Conservation (phyloP, 1,284 basidiomycete genomes). For the Pascua guehoae region DNA sequence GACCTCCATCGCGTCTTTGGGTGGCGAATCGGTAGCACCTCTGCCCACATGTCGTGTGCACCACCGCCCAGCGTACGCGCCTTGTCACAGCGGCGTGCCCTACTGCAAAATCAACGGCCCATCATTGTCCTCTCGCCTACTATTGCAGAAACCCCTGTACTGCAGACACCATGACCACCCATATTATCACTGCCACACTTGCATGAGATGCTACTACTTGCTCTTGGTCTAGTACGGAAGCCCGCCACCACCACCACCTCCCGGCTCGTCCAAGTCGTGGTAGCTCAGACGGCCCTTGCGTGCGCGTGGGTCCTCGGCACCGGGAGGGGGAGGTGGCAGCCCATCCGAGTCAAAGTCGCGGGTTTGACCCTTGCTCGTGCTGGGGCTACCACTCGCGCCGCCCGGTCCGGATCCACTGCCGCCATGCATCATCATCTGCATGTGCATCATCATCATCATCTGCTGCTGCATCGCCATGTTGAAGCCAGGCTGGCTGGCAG, state of each 20-base stretch:
- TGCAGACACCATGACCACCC: too few relatives aligned
- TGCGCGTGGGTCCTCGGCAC: slow-evolving; percentile 46
- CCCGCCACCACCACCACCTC: slow-evolving; percentile 38
- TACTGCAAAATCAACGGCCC: too few relatives aligned
- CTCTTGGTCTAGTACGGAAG: slow-evolving; percentile 36
- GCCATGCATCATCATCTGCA: slow-evolving; percentile 46
- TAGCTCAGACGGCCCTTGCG: slow-evolving; percentile 44
- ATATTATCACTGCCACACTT: too few relatives aligned
- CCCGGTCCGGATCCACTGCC: slow-evolving; percentile 3
- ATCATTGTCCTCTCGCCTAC: too few relatives aligned
- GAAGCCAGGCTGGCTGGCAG: slow-evolving; percentile 19
- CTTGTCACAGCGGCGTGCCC: too few relatives aligned
- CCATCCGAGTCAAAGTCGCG: slow-evolving; percentile 13
- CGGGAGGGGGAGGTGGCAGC: slow-evolving; percentile 29
- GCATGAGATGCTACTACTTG: too few relatives aligned
- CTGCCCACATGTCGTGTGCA: too few relatives aligned
- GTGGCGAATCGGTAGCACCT: too few relatives aligned
- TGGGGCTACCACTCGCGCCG: background rate
- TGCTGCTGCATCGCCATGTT: slow-evolving; percentile 46
- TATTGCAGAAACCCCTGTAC: too few relatives aligned
- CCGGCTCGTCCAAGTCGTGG: slow-evolving; percentile 44
- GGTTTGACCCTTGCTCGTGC: slow-evolving; percentile 8
- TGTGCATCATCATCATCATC: slow-evolving; percentile 51
- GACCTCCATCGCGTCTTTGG: too few relatives aligned
- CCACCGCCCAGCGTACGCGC: too few relatives aligned